Conservation (phyloP, 2,329 filamentous ascomycete genomes). For the Aspergillus pseudoterreus region DNA sequence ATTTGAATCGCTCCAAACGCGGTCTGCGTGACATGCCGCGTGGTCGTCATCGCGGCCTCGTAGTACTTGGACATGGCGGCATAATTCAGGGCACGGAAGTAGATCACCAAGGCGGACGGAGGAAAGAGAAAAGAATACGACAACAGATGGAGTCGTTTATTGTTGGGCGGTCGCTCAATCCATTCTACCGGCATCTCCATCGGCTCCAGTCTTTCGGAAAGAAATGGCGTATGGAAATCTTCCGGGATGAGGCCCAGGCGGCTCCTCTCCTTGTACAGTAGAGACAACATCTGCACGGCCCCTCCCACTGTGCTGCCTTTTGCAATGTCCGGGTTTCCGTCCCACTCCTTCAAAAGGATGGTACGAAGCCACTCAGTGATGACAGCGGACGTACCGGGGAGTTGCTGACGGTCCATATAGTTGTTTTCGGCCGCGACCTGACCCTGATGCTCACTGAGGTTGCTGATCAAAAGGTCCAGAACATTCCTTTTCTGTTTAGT, state of each 20-base stretch:
- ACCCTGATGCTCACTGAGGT: constrained; percentile 29
- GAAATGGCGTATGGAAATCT: constrained; percentile 71
- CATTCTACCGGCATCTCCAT: constrained; percentile 72
- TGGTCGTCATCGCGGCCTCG: constrained; percentile 58
- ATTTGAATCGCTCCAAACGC: constrained; percentile 40
- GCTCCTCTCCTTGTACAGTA: constrained; percentile 68
- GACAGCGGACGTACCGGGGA: constrained; percentile 28
- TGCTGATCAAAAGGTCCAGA: constrained; percentile 34
- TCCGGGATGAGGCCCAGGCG: constrained; percentile 63
- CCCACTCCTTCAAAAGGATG: constrained; percentile 75
- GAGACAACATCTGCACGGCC: constrained; percentile 68
- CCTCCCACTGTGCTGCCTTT: constrained; percentile 71
- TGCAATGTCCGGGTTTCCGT: constrained; percentile 67
- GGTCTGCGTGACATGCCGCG: constrained; percentile 44
- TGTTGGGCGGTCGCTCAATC: constrained; percentile 59
- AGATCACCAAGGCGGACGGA: constrained; percentile 67
- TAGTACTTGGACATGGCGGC: constrained; percentile 77
- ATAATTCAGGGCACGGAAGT: constrained; percentile 86
- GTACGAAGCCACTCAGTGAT: constrained; percentile 52
- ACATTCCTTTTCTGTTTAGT: constrained; percentile 29
- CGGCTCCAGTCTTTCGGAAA: constrained; percentile 71
- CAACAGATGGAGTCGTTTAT: constrained; percentile 68
- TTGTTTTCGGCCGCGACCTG: constrained; percentile 9
- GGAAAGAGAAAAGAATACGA: constrained; percentile 79
- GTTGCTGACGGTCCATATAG: constrained; percentile 9